A percentile compares a stretch with the other conserved stretches of the same genome.
Evolutionary conservation across 768 basidiomycete genomes (phyloP).

Genomic region (Leccinum olivaceopallidum): DNA sequence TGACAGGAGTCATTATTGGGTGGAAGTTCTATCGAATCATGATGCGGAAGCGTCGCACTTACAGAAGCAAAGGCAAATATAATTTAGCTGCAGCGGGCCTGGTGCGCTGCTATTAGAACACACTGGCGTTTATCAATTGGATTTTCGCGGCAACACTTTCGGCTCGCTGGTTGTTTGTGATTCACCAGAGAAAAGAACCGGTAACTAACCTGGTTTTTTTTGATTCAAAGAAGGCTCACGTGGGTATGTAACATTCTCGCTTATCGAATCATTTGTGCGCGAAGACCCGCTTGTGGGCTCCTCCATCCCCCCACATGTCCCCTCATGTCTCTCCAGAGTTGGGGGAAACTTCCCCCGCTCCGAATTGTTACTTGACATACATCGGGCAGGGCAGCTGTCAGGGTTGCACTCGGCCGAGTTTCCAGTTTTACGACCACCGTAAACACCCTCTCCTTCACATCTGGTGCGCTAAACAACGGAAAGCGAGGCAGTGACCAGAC

Average conservation of each 20-base stretch:
- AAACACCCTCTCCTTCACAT: conserved; percentile 6
- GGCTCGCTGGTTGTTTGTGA: neutral
- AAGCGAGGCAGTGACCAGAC: conserved; percentile 4
- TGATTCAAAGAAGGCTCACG: neutral
- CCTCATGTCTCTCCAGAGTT: too few relatives aligned
- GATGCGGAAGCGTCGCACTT: neutral
- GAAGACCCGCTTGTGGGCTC: neutral
- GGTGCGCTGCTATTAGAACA: neutral
- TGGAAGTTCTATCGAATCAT: neutral
- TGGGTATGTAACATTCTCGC: neutral
- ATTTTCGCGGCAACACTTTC: neutral
- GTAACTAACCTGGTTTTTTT: neutral
- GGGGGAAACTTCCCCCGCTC: neutral
- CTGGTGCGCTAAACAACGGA: conserved; percentile 1
- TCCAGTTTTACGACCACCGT: conserved; percentile 4
- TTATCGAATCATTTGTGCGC: neutral
- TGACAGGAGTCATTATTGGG: neutral
- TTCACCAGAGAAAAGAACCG: neutral
- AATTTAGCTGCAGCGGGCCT: neutral
- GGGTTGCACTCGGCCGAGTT: neutral
- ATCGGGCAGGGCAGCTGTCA: neutral
- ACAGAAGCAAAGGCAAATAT: neutral
- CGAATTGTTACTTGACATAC: conserved; percentile 3
- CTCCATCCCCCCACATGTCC: neutral
- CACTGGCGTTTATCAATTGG: neutral